Base-by-base conservation (phyloP, 768 basidiomycete genomes). In the Tephrocybe sp. region DNA sequence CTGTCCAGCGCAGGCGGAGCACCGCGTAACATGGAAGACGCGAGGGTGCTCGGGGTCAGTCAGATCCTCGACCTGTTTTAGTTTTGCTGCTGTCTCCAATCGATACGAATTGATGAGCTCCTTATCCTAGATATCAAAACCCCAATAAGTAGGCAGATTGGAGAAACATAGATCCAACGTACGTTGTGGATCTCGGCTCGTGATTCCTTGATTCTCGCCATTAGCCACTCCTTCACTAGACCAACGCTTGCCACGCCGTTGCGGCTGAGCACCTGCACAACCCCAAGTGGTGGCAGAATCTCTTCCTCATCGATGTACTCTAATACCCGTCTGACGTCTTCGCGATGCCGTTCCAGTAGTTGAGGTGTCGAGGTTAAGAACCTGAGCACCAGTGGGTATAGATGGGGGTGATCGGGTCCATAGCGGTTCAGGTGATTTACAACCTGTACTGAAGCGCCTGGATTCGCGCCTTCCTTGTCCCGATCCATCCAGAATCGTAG, bases 11-110 rank as follows among this genome's bases (percentile, higher is more conserved):
- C 97, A 98, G 3, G 86, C 80, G 18, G 95, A 87, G 67, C 97
- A 98, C 36, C 93, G 78, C 7, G 94, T 95, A 54, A 96, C 90
- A 63, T 98, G 94, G 76, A 98, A 97, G 18, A 98, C 88, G 17
- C 83, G 80, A 0, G 97, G 90, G 46, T 85, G 80, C 18, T 84
- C 80, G 6, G 84, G 75, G 67, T 96, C 88, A 4, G 85, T 79
- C 15, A 98, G 78, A 26, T 90, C 90, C 39, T 80, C 77, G 15
- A 98, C 87, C 60, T 92, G 90, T 58, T 85, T 84, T 56, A 90
- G 71, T 65, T 93, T 95, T 21, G 82, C 71, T 40, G 75, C 76
- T 1, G 93, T 93, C 71, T 99, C 97, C 24, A 83, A 61, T 20
- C 92, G 83, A 70, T 98, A 98, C 11, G 93, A 95, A n/a, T 78